Base-by-base conservation (phyloP, 441 rosid species). In the Macaranga tanarius region DNA sequence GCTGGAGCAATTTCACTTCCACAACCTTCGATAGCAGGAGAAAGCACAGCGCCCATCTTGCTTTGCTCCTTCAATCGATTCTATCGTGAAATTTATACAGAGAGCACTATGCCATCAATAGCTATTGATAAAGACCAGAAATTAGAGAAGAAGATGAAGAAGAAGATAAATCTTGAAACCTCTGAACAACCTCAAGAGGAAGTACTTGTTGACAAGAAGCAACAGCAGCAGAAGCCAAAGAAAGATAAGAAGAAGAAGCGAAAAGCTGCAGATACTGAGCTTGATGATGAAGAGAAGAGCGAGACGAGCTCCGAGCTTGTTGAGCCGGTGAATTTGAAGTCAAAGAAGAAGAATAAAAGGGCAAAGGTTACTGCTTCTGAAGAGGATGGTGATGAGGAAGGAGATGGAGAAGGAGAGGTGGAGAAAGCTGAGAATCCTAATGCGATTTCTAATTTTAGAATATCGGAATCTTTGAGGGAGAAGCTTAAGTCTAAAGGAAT, bases 401-500 rank as follows among this genome's bases (percentile, higher is more conserved):
- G 17, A 15, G 76, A 76, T 31, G 80, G 55, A 15, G 76, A 76
- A 38, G 80, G 55, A 16, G 87, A 83, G 19, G 92, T 84, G 7
- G 84, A 61, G 1, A 79, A 68, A 73, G 78, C 70, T 19, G 92
- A 84, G 76, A 10, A 93, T 86, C 92, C 92, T 25, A 84, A 90
- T 58, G 89, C 90, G 0, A 72, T 88, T 10, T 84, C 95, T 0
- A 90, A 77, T 61, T 95, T 91, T 71, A 84, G 97, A 34, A 90
- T 95, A 69, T 91, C 97, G 2, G 88, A 71, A 64, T 84, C 89
- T 8, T 54, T 93, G 85, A 89, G 83, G 67, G 82, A 73, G 82
- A 91, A 86, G 79, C 84, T 92, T 57, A 89, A 86, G 80, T 82
- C 83, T 65, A 95, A 85, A 69, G 95, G 92, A 65, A 95, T 93